Base-by-base conservation (phyloP, 768 basidiomycete species). In the Boletus pseudo-olivaceus region DNA sequence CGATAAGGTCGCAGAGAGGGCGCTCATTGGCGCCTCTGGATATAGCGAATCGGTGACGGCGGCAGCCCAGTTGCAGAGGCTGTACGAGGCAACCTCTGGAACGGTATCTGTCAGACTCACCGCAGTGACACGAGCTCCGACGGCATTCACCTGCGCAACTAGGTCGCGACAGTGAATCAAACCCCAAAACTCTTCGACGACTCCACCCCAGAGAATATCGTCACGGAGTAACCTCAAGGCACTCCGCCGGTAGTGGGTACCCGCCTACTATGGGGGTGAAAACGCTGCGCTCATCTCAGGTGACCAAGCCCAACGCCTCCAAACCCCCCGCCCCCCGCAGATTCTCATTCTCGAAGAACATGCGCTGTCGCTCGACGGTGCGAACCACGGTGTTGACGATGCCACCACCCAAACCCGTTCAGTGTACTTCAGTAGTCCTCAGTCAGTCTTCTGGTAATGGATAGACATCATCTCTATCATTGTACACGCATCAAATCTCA, bases 231-330 rank as follows among this genome's bases (percentile, higher is more conserved):
- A 58, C 33, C 20, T 47, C 2, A 91, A 89, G 5, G 64, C 68
- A 9, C 69, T 85, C 38, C 77, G 96, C 0, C 90, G 90, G 0
- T 77, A 88, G 34, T n/a, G 93, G 90, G 1, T 98, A 98, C 73
- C 84, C 45, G 97, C 93, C 0, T 67, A 78, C 0, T 67, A 78
- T 41, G 78, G 98, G 4, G 96, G 96, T 39, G 93, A 96, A 75
- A 95, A 95, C 69, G 96, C 92, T 0, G 74, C 81, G n/a, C 78
- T 93, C 40, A 82, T 98, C 53, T 95, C 93, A 0, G 96, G 96
- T n/a, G 96, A 96, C 1, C 96, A 98, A 65, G 93, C 92, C 1
- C 96, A 98, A 73, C 82, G 96, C 7, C 75, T 98, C 17, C 88
- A 90, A 67, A 93, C 98, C 61, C 94, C 95, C 0, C 82, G 90